phyloP scores from a whole-genome alignment of 805 yeast genomes.

The Candida adriatica region DNA sequence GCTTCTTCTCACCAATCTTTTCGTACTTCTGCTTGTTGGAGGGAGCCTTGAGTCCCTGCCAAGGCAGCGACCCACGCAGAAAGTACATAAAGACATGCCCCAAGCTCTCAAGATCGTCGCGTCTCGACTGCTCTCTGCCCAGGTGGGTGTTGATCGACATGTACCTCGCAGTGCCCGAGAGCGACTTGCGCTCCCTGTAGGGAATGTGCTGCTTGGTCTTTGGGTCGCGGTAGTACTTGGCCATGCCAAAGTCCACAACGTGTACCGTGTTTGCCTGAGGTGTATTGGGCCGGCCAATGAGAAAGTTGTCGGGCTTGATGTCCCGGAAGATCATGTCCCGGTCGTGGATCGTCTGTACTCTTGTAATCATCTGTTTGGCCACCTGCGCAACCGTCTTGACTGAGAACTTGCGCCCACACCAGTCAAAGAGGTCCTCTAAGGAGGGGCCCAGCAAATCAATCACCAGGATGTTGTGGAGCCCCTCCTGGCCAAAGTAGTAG shows the following conservation, averaged over 20 bases:
- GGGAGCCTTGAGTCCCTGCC: slow-evolving; percentile 99
- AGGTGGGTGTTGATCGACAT: slow-evolving; percentile 97
- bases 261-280: slow-evolving; percentile 81
- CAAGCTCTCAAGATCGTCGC: slow-evolving; percentile 93
- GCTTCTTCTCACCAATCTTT: slow-evolving; percentile 94
- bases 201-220: slow-evolving; percentile 94
- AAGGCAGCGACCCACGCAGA: slow-evolving; percentile 88
- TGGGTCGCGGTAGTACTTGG: slow-evolving; percentile 95
- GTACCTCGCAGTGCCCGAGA: slow-evolving; percentile 97
- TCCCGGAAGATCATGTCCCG: slow-evolving; percentile 92
- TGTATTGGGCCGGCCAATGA: slow-evolving; percentile 84
- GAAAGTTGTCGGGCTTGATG: slow-evolving; percentile 94
- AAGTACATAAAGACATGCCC: slow-evolving; percentile 97
- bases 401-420: slow-evolving; percentile 91
- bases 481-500: slow-evolving; percentile 98
- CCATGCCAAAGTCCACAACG: slow-evolving; percentile 97
- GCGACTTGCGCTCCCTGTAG: slow-evolving; percentile 89
- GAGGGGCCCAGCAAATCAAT: slow-evolving; percentile 95
- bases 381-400: slow-evolving; percentile 89
- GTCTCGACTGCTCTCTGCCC: slow-evolving; percentile 93
- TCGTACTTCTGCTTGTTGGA: slow-evolving; percentile 97
- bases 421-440: slow-evolving; percentile 91
- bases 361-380: slow-evolving; percentile 87
- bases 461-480: slow-evolving; percentile 89
- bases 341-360: slow-evolving; percentile 82